These are phyloP conservation scores for Aspergillus sparsus DNA, from an alignment of 495 filamentous ascomycete genomes.

Conservation along the genomic window DNA sequence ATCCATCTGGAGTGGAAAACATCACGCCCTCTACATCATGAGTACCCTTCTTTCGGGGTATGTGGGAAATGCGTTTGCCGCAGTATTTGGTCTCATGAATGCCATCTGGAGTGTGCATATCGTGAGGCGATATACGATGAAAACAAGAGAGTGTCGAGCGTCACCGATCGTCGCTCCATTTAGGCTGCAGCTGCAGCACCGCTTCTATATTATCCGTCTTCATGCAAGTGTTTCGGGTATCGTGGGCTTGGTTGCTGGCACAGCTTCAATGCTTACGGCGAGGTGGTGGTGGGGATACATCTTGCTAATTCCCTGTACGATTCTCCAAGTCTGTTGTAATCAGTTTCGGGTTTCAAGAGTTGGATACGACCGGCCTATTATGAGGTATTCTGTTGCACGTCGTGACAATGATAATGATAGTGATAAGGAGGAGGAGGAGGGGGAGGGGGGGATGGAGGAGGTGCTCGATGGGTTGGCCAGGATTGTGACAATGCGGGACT, in stretches of 20 bases:
- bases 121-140: neutral
- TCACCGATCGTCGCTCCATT: too few relatives aligned
- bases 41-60: slow-evolving; percentile 53
- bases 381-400: slow-evolving; percentile 3
- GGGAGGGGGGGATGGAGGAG: too few relatives aligned
- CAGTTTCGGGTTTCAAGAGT: slow-evolving; percentile 46
- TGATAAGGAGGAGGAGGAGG: neutral
- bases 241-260: slow-evolving; percentile 48
- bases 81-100: slow-evolving; percentile 46
- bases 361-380: slow-evolving; percentile 45
- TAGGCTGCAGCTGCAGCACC: too few relatives aligned
- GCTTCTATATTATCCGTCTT: slow-evolving; percentile 28
- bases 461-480: too few relatives aligned
- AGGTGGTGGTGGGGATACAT: slow-evolving; percentile 51
- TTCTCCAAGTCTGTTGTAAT: slow-evolving; percentile 43
- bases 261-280: slow-evolving; percentile 49
- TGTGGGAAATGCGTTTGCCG: slow-evolving; percentile 49
- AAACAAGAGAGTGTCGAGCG: neutral
- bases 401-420: neutral
- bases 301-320: slow-evolving; percentile 46
- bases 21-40: slow-evolving; percentile 34
- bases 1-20: slow-evolving; percentile 49
- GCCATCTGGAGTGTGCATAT: slow-evolving; percentile 38
- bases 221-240: slow-evolving; percentile 42
- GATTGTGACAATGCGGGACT: too few relatives aligned